Evolutionary conservation across 805 yeast species (phyloP).

Genomic region (Tetrapisispora phaffii): DNA sequence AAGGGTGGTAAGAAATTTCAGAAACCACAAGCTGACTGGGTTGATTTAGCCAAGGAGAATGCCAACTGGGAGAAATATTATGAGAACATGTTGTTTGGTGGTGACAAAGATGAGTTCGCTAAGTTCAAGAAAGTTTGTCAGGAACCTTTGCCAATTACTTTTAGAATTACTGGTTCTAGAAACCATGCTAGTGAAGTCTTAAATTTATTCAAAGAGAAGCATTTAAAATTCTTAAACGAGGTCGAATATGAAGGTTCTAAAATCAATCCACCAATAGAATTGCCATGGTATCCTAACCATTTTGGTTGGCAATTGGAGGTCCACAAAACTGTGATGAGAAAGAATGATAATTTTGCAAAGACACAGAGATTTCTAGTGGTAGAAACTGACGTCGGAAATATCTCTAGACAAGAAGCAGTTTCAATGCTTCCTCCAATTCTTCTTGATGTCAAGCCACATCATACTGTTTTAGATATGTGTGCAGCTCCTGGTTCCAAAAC

Average conservation of each 20-base stretch:
- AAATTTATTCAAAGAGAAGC: slow-evolving; percentile 58
- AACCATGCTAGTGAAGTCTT: slow-evolving; percentile 74
- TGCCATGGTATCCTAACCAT: slow-evolving; percentile 79
- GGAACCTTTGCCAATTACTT: slow-evolving; percentile 76
- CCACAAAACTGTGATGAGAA: slow-evolving; percentile 82
- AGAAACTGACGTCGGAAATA: slow-evolving; percentile 94
- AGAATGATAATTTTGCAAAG: slow-evolving; percentile 71
- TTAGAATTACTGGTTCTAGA: slow-evolving; percentile 87
- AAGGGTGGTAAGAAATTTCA: slow-evolving; percentile 22
- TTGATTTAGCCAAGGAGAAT: slow-evolving; percentile 60
- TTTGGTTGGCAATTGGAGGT: slow-evolving; percentile 91
- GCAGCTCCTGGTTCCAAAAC: slow-evolving; percentile 99
- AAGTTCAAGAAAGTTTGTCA: slow-evolving; percentile 69
- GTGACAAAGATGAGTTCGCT: slow-evolving; percentile 65
- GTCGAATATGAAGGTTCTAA: slow-evolving; percentile 61
- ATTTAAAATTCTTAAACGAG: slow-evolving; percentile 58
- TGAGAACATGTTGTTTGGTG: slow-evolving; percentile 54
- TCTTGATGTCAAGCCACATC: slow-evolving; percentile 84
- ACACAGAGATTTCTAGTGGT: slow-evolving; percentile 86
- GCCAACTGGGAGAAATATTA: slow-evolving; percentile 81
- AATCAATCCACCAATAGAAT: slow-evolving; percentile 60
- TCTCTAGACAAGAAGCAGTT: slow-evolving; percentile 93
- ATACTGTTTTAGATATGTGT: slow-evolving; percentile 89
- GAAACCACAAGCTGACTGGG: slow-evolving; percentile 43
- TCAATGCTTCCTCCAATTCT: slow-evolving; percentile 97